phyloP scores from a whole-genome alignment of 495 filamentous ascomycete genomes.

The Hypoxylon cercidicola region DNA sequence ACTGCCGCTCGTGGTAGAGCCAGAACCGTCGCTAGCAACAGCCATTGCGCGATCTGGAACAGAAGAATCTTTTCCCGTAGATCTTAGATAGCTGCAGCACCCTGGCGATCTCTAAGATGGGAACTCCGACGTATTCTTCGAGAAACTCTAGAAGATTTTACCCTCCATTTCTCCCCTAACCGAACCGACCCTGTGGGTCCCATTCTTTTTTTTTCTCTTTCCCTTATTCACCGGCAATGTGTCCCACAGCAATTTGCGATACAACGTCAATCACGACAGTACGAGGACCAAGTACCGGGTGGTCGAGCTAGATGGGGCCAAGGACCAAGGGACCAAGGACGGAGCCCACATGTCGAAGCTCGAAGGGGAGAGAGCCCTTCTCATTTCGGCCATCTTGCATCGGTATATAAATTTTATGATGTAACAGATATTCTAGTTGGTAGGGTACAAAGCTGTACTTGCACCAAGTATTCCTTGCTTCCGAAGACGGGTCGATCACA shows the following conservation, averaged over 20 bases:
- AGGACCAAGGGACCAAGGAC: conserved; percentile 16
- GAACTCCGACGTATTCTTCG: conserved; percentile 12
- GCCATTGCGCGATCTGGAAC: conserved; percentile 20
- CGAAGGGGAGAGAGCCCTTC: conserved; percentile 24
- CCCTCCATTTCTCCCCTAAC: conserved; percentile 15
- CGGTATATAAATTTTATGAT: conserved; percentile 39
- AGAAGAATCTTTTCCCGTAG: conserved; percentile 20
- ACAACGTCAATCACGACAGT: conserved; percentile 25
- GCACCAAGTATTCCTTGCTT: conserved; percentile 19
- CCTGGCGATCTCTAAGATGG: background rate
- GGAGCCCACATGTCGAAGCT: conserved; percentile 24
- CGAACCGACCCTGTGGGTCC: conserved; percentile 26
- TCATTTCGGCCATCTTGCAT: conserved; percentile 35
- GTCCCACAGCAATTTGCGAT: conserved; percentile 35
- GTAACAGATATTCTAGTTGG: conserved; percentile 28
- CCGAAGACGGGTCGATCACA: conserved; percentile 31
- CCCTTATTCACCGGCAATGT: conserved; percentile 13
- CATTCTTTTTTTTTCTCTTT: conserved; percentile 28
- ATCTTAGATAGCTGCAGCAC: conserved; percentile 5
- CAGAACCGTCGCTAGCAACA: conserved; percentile 9
- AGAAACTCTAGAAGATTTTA: conserved; percentile 15
- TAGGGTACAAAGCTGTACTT: conserved; percentile 38
- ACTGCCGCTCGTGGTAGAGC: conserved; percentile 3
- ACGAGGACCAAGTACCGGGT: too few relatives aligned
- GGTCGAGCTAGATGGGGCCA: conserved; percentile 29